Percentiles rank a stretch among this genome's conserved stretches.
These are phyloP conservation scores for Aspergillus novoparasiticus DNA, from an alignment of 2,329 filamentous ascomycete species.

Conservation along the genomic window DNA sequence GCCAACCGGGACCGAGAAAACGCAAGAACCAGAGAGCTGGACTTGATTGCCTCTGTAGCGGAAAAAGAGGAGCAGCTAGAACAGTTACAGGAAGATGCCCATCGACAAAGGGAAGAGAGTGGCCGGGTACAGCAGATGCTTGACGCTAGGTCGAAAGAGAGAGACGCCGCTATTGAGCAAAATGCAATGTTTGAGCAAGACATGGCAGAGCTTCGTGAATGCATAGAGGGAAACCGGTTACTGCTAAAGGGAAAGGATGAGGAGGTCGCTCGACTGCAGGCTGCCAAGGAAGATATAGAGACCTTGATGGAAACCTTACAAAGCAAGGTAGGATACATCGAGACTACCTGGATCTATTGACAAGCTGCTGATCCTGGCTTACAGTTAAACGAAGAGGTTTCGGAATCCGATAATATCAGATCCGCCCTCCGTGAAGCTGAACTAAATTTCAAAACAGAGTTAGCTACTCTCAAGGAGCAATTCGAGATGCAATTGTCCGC, in stretches of 20 bases:
- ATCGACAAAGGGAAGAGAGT: conserved; percentile 25
- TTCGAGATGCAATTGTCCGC: conserved; percentile 24
- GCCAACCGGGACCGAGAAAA: conserved; percentile 30
- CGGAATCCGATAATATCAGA: conserved; percentile 24
- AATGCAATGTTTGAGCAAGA: conserved; percentile 28
- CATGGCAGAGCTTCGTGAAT: conserved; percentile 22
- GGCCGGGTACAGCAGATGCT: conserved; percentile 23
- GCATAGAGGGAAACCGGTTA: conserved; percentile 24
- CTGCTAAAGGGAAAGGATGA: conserved; percentile 28
- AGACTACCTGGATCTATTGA: background rate
- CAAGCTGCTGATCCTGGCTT: conserved; percentile 9
- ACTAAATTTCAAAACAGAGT: conserved; percentile 21
- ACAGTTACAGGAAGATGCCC: conserved; percentile 41
- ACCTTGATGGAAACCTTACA: conserved; percentile 21
- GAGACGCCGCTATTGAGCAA: conserved; percentile 24
- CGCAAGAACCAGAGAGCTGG: conserved; percentile 43
- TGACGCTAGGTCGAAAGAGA: conserved; percentile 27
- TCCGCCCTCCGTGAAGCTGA: conserved; percentile 24
- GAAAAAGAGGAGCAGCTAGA: conserved; percentile 50
- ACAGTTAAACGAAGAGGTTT: conserved; percentile 29
- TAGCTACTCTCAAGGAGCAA: conserved; percentile 25
- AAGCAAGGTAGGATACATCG: conserved; percentile 27
- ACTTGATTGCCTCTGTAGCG: conserved; percentile 44
- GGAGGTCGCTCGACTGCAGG: conserved; percentile 26
- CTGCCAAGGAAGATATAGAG: conserved; percentile 23